Percentiles rank a stretch among this genome's conserved stretches.
phyloP scores from a whole-genome alignment of 106 monocot species.

The Gastrodia elata region DNA sequence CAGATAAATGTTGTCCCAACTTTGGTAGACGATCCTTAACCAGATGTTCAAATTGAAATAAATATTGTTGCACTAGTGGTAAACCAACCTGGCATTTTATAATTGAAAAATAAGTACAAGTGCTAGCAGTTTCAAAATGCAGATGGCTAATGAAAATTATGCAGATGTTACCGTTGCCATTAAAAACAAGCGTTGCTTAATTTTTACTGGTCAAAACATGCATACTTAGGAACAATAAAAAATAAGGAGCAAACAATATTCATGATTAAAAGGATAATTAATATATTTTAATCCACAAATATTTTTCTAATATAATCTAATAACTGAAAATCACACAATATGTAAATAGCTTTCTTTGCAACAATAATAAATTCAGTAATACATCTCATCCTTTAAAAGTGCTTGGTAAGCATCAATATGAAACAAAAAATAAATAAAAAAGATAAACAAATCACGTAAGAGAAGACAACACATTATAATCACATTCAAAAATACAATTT shows the following conservation, averaged over 20 bases:
- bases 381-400: background rate
- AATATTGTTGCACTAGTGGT: slow-evolving; percentile 91
- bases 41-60: slow-evolving; percentile 86
- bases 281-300: background rate
- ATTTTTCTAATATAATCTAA: background rate
- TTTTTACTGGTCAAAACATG: too few relatives aligned
- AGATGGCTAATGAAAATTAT: background rate
- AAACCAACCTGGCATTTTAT: slow-evolving; percentile 48
- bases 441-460: background rate
- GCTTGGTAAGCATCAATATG: background rate
- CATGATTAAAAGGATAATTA: too few relatives aligned
- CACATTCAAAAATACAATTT: background rate
- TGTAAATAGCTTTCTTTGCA: background rate
- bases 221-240: background rate
- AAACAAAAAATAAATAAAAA: background rate
- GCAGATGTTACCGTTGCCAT: background rate
- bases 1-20: slow-evolving; percentile 84
- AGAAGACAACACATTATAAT: background rate
- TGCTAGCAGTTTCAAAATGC: background rate
- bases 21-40: slow-evolving; percentile 78
- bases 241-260: background rate
- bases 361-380: background rate
- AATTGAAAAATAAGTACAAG: background rate
- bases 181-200: background rate
- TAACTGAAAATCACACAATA: background rate